Evolutionary conservation across 257 asterid genomes (phyloP).

Genomic region (Apocynum venetum): DNA sequence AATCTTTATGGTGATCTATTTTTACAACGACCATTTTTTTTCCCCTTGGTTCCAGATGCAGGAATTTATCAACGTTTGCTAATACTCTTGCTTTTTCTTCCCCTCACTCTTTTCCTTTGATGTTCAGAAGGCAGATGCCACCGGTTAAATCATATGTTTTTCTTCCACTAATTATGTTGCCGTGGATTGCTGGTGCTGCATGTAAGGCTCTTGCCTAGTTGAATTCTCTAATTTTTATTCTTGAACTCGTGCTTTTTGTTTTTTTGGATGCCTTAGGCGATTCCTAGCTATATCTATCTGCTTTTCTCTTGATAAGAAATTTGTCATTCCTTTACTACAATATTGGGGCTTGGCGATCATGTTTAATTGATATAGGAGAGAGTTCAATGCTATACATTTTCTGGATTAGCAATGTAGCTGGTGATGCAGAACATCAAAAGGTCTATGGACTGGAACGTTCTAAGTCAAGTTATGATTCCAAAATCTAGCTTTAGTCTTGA

Average conservation of each 20-base stretch:
- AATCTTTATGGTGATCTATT: not conserved
- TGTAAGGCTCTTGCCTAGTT: conserved; percentile 37
- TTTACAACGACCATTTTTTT: not conserved
- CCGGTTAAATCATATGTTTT: conserved; percentile 57
- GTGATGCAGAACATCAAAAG: not conserved
- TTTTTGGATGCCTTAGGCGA: not conserved
- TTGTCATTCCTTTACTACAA: not conserved
- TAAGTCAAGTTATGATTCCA: not conserved
- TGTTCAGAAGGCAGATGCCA: conserved; percentile 78
- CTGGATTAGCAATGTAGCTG: not conserved
- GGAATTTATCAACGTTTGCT: not conserved
- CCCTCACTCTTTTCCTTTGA: conserved; percentile 6
- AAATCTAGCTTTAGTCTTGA: not conserved
- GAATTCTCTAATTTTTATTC: conserved; percentile 2
- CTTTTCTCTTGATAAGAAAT: not conserved
- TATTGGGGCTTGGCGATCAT: not conserved
- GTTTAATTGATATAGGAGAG: not conserved
- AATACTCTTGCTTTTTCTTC: not conserved
- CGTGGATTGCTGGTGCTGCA: conserved; percentile 65
- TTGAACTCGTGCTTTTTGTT: not conserved
- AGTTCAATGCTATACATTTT: not conserved
- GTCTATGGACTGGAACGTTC: not conserved
- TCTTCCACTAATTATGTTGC: conserved; percentile 63
- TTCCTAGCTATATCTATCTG: not conserved
- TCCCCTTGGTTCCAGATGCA: not conserved